Conservation (phyloP, 495 filamentous ascomycete species). For the Xylaria cubensis region DNA sequence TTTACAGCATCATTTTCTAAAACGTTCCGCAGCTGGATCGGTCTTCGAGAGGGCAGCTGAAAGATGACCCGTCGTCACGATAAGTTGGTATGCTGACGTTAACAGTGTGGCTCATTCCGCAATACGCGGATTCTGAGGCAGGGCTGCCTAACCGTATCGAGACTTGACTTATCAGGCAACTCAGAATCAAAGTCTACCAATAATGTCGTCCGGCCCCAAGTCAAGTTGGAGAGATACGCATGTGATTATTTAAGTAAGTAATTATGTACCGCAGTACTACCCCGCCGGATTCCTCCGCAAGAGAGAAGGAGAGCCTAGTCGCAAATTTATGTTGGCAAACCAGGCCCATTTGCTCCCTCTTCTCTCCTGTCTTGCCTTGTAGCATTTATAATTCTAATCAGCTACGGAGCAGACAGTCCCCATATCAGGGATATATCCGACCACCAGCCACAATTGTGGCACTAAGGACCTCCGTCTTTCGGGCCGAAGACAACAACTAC, state of each 20-base stretch:
- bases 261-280: neutral
- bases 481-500: slow-evolving; percentile 8
- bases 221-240: neutral
- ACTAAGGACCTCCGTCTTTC: slow-evolving; percentile 7
- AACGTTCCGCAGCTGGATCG: neutral
- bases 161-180: slow-evolving; percentile 16
- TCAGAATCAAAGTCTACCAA: neutral
- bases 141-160: neutral
- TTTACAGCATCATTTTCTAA: neutral
- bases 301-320: neutral
- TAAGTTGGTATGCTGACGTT: neutral
- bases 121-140: neutral
- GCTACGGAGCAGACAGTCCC: neutral
- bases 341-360: neutral
- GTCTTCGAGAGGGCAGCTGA: neutral
- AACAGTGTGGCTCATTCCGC: slow-evolving; percentile 11
- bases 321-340: neutral
- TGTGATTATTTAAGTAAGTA: neutral
- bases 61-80: neutral
- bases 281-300: neutral
- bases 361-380: no score
- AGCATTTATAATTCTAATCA: neutral
- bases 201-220: neutral
- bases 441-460: neutral
- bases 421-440: neutral